Percentiles rank a stretch among this genome's conserved stretches.
Conservation (phyloP, 116 monocot species). For the Iris pallida region DNA sequence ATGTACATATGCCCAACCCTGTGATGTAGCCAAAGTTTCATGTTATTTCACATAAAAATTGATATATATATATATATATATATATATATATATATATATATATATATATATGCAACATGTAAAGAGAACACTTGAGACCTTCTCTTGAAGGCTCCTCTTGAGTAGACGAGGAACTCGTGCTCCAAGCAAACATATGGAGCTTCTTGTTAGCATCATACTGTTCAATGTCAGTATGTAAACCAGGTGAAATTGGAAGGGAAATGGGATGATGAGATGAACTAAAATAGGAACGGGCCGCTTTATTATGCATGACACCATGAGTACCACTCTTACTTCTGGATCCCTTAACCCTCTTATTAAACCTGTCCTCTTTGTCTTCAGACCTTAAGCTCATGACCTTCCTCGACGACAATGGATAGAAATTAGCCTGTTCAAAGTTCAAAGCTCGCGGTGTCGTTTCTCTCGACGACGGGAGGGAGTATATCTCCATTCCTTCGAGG, state of each 20-base stretch:
- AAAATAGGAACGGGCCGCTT: neutral
- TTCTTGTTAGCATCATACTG: constrained; percentile 35
- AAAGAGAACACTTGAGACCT: constrained; percentile 16
- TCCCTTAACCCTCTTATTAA: neutral
- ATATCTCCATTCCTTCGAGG: constrained; percentile 72
- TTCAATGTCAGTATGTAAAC: constrained; percentile 20
- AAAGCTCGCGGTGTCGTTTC: constrained; percentile 81
- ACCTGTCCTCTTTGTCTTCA: constrained; percentile 8
- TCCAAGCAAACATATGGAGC: constrained; percentile 95
- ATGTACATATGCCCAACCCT: constrained; percentile 47
- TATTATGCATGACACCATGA: neutral
- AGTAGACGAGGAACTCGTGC: constrained; percentile 68
- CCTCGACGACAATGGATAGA: constrained; percentile 66
- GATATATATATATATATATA: too few relatives aligned
- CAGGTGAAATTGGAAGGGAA: constrained; percentile 35
- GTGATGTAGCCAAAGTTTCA: constrained; percentile 25
- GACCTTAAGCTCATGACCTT: neutral
- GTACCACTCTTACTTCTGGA: neutral
- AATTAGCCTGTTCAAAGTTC: constrained; percentile 84
- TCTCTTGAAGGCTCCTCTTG: constrained; percentile 35
- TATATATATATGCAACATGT: constrained; percentile 23
- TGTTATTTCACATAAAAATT: too few relatives aligned
- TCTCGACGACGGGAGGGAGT: constrained; percentile 76
- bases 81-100: too few relatives aligned
- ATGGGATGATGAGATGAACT: constrained; percentile 21